Base-by-base conservation (phyloP, 768 basidiomycete species). In the Piloderma croceum region DNA sequence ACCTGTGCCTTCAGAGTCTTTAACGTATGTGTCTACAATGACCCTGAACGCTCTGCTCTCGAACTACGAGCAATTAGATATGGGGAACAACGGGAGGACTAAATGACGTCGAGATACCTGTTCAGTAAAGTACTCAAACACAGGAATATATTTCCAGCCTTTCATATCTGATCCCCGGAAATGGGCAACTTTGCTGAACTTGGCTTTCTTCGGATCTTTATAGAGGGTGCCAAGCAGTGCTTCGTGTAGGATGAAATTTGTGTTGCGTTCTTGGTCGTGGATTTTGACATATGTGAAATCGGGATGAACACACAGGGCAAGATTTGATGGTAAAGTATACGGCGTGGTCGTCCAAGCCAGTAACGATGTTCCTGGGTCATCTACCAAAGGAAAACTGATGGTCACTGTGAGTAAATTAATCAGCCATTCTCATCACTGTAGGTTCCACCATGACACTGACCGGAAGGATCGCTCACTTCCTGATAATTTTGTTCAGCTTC, bases 291-390 rank as follows among this genome's bases (percentile, higher is more conserved):
- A 99, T 22, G 79, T 90, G 58, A 83, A 91, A 48, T 93, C 89
- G 15, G 96, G 96, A 64, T 99, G 89, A 6, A 97, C 94, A 52
- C 96, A 98, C 36, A 99, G 75, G 0, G 77, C 90, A 22, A 99
- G 73, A 63, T 99, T 99, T 33, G 91, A 92, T 2, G 94, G 96
- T 4, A 98, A 70, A 0, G 96, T 98, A 92, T 93, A 99, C 0
- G 96, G 96, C 0, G 96, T 99, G 13, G 96, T 99, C 13, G 96
- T 99, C 96, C 96, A 99, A 3, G 94, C 94, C 21, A 99, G 67
- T 15, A 99, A 67, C 2, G 88, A 81, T 13, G 93, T 97, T 39
- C 67, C 75, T 2, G 90, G 90, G 56, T 99, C 96, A 48, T 96
- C 90, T 17, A 94, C 86, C 19, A 98, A 76, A 9, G 83, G 88